Percentiles rank a stretch among this genome's conserved stretches.
Conservation (phyloP, 352 stramenopile species). For the Nannochloropsis limnetica region DNA sequence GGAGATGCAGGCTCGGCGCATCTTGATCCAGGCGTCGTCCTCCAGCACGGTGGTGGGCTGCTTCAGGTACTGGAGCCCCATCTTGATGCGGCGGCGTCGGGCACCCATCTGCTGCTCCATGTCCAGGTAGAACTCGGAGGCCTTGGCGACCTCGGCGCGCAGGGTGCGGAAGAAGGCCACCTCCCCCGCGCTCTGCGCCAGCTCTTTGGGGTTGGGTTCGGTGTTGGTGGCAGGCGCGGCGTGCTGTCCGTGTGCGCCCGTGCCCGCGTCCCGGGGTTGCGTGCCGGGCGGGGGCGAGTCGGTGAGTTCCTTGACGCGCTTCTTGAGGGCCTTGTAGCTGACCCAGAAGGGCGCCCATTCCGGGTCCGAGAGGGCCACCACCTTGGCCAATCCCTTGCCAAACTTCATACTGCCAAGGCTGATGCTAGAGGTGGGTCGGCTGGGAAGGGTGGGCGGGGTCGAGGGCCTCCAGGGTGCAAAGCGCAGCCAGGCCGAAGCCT, state of each 20-base stretch:
- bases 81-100: not conserved
- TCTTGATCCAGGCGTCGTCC: constrained; percentile 47
- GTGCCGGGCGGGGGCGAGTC: constrained; percentile 15
- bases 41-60: constrained; percentile 43
- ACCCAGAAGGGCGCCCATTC: constrained; percentile 52
- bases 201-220: constrained; percentile 42
- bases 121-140: constrained; percentile 37
- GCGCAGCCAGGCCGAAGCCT: not conserved
- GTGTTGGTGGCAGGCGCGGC: constrained; percentile 8
- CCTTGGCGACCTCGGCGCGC: constrained; percentile 40
- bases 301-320: constrained; percentile 35
- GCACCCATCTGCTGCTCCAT: not conserved
- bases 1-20: constrained; percentile 52
- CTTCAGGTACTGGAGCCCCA: constrained; percentile 37
- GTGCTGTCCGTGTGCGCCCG: not conserved
- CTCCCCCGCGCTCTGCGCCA: constrained; percentile 44
- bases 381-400: constrained; percentile 45
- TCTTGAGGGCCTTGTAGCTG: constrained; percentile 54
- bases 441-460: not conserved
- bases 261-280: constrained; percentile 1
- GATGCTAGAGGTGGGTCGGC: not conserved
- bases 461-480: not conserved
- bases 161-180: constrained; percentile 50
- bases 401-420: constrained; percentile 45
- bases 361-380: constrained; percentile 47